Conservation (phyloP, 2,329 filamentous ascomycete genomes). For the Colletotrichum spinosum region DNA sequence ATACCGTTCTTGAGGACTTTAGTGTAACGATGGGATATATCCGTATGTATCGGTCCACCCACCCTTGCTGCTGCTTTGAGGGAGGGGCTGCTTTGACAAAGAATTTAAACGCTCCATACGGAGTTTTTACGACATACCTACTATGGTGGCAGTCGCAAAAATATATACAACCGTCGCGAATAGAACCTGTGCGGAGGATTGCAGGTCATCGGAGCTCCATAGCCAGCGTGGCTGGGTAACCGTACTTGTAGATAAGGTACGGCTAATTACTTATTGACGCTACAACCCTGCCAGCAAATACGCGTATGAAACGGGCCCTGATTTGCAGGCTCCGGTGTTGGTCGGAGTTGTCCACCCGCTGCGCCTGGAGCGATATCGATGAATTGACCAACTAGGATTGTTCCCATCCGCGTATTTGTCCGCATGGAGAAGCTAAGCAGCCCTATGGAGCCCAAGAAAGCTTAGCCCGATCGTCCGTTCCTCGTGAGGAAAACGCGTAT, state of each 20-base stretch:
- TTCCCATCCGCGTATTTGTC: slow-evolving; percentile 20
- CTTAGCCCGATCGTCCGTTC: slow-evolving; percentile 1
- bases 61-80: too few species aligned
- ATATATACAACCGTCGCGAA: too few species aligned
- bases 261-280: background rate
- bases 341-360: background rate
- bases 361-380: background rate
- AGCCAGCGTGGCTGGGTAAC: background rate
- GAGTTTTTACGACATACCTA: too few species aligned
- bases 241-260: background rate
- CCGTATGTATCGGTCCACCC: too few species aligned
- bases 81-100: too few species aligned
- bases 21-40: too few species aligned
- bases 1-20: too few species aligned
- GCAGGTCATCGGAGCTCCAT: too few species aligned
- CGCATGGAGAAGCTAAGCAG: slow-evolving; percentile 14
- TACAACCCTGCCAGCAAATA: slow-evolving; percentile 1
- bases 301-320: slow-evolving; percentile 20
- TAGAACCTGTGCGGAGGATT: too few species aligned
- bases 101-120: too few species aligned
- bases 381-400: background rate
- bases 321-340: background rate
- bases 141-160: too few species aligned
- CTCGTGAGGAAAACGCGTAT: slow-evolving; percentile 23
- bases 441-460: background rate